Percentiles rank a stretch among this genome's conserved stretches.
These are phyloP conservation scores for Parachaetomium inaequale DNA, from an alignment of 495 filamentous ascomycete genomes.

Conservation along the genomic window DNA sequence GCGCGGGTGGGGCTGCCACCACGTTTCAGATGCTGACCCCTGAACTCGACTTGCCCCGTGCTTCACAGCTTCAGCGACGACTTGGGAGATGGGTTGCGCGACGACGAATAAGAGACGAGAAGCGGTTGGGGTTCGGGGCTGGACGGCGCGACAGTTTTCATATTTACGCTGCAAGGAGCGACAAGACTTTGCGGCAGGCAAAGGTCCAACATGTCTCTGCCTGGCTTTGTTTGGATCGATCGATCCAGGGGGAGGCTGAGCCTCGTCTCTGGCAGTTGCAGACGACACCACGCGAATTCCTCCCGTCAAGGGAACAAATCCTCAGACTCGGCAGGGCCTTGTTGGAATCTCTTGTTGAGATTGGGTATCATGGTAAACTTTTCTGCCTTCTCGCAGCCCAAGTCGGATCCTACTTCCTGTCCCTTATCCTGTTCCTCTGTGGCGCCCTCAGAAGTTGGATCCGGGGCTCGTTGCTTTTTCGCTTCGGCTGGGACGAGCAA, in stretches of 20 bases:
- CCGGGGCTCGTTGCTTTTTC: no score
- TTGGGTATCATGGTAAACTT: slow-evolving; percentile 3
- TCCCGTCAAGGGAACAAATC: not conserved
- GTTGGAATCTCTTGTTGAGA: not conserved
- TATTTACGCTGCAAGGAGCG: no score
- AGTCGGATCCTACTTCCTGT: not conserved
- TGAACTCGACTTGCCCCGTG: not conserved
- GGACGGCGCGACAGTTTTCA: no score
- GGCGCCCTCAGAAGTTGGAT: not conserved
- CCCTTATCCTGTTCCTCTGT: not conserved
- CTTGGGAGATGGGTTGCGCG: not conserved
- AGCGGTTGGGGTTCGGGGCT: no score
- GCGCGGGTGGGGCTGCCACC: not conserved
- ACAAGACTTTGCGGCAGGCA: no score
- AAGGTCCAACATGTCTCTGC: not conserved
- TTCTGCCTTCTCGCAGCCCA: not conserved
- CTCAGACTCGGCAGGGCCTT: not conserved
- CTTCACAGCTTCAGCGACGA: not conserved
- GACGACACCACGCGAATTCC: not conserved
- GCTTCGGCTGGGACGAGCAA: no score
- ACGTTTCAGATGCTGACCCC: slow-evolving; percentile 7
- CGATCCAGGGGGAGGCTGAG: no score
- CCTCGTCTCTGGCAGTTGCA: not conserved
- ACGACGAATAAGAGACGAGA: not conserved
- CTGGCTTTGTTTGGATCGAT: no score